Evolutionary conservation across 2,329 filamentous ascomycete genomes (phyloP), one percentile per base, ranked within the genome.

Genomic region (Aspergillus ochraceoroseus): DNA sequence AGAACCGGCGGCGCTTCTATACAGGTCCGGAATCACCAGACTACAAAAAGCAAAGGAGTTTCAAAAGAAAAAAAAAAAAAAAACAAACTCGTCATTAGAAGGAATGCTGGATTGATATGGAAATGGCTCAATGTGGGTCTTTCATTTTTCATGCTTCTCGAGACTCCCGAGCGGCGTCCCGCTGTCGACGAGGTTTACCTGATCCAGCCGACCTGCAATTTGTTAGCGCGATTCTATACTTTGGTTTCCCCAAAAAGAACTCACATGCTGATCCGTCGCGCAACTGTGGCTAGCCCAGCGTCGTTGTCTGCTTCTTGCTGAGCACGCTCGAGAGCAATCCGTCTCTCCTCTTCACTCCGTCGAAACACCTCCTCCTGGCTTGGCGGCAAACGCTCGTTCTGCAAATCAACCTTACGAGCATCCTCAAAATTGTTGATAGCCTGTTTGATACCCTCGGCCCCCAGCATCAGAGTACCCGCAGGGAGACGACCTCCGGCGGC

Each of bases 401-500:
- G 89, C 48, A 96, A 60, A 70, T 98, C 92, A 33, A 98, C 89
- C 74, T 95, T 96, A 49, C 88, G 78, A 11, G 92, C 92, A 65
- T 98, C 92, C 64, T 98, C 92, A 54, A 98, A 98, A 55, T 80
- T 94, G 67, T 80, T 90, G 57, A 98, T 98, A 22, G 92, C 92
- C 59, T 95, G 89, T 75, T 96, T 98, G 73, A 96, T 95, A 44
- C 92, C 92, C 69, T 98, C 92, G 1, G 92, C 90, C 44, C 92
- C 92, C 38, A 96, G 78, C 92, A 98, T 96, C 47, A 98, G 82
- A 4, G 92, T 98, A 43, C 92, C 92, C 5, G 89, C 88, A 1
- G 92, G 92, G 48, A 98, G 76, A 58, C 89, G 82, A 44, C 92
- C 92, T 52, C 92, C 92, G 47, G 88, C 84, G 30, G 89, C 90